A percentile compares a stretch with the other conserved stretches of the same genome.
phyloP scores from a whole-genome alignment of 2,329 filamentous ascomycete species.

The Fusarium nodosum region DNA sequence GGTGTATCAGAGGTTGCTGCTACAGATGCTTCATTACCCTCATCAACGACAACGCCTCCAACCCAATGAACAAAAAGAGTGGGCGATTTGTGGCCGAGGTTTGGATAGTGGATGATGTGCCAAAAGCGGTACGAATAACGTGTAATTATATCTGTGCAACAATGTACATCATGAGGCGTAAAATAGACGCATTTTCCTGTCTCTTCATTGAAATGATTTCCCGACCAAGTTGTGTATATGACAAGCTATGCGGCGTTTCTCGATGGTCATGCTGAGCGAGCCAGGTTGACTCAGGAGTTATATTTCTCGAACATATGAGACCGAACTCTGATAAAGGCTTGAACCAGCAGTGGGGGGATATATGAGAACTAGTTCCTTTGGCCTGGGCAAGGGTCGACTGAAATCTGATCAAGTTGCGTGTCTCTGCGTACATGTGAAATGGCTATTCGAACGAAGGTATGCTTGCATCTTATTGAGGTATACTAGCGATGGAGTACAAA shows the following conservation, averaged over 20 bases:
- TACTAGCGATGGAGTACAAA: background rate
- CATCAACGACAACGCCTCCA: constrained; percentile 36
- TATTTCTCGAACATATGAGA: background rate
- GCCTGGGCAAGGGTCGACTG: background rate
- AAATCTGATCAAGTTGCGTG: background rate
- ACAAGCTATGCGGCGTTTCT: background rate
- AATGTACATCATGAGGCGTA: constrained; percentile 53
- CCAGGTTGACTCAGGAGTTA: background rate
- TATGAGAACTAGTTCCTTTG: background rate
- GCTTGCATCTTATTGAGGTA: background rate
- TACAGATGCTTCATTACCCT: constrained; percentile 36
- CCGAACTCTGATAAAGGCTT: background rate
- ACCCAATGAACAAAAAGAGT: constrained; percentile 36
- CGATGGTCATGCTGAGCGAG: background rate
- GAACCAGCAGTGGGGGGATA: background rate
- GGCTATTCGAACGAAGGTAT: background rate
- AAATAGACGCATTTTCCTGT: constrained; percentile 49
- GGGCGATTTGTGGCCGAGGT: constrained; percentile 10
- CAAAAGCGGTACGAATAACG: constrained; percentile 36
- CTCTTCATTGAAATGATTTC: constrained; percentile 10
- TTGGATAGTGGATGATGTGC: constrained; percentile 36
- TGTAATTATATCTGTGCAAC: constrained; percentile 54
- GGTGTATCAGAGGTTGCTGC: constrained; percentile 54
- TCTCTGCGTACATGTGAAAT: background rate
- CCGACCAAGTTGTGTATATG: background rate